A percentile compares a stretch with the other conserved stretches of the same genome.
These are phyloP conservation scores for Penicillium digitatum DNA, from an alignment of 2,329 filamentous ascomycete species.

Conservation along the genomic window DNA sequence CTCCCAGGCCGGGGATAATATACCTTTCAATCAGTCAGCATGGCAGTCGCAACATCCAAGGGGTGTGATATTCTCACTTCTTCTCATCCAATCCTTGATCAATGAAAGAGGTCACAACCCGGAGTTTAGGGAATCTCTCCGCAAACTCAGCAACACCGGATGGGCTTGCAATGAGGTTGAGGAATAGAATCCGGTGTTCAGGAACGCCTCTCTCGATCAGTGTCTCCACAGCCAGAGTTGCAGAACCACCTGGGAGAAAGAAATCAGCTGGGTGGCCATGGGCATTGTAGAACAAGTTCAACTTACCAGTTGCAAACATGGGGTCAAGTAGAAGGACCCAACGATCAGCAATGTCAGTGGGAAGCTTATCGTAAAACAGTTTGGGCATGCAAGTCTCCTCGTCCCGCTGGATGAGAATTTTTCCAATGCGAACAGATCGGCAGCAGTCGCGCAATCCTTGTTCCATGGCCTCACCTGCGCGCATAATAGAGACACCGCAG, in stretches of 20 bases:
- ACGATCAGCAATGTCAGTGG: slow-evolving; percentile 83
- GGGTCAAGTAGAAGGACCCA: slow-evolving; percentile 94
- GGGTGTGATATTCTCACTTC: slow-evolving; percentile 64
- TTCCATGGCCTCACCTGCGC: slow-evolving; percentile 97
- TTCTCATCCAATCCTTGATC: slow-evolving; percentile 96
- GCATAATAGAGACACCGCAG: slow-evolving; percentile 97
- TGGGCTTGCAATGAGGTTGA: slow-evolving; percentile 96
- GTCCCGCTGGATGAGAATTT: slow-evolving; percentile 95
- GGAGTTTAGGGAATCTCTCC: slow-evolving; percentile 78
- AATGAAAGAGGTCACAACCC: slow-evolving; percentile 93
- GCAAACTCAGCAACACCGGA: slow-evolving; percentile 88
- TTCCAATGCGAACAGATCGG: slow-evolving; percentile 94
- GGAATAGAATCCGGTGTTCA: slow-evolving; percentile 90
- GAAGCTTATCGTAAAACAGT: slow-evolving; percentile 96
- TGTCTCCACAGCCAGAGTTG: slow-evolving; percentile 94
- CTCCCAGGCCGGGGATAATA: slow-evolving; percentile 87
- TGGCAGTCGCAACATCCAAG: background rate
- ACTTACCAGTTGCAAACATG: slow-evolving; percentile 93
- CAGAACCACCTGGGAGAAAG: slow-evolving; percentile 69
- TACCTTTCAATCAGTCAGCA: slow-evolving; percentile 58
- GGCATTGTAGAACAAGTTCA: background rate
- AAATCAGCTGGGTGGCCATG: slow-evolving; percentile 8
- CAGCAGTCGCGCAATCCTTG: slow-evolving; percentile 95
- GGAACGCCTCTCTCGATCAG: slow-evolving; percentile 85
- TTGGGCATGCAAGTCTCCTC: slow-evolving; percentile 91